phyloP scores from a whole-genome alignment of 805 yeast genomes.

The Myxozyma kluyveri region DNA sequence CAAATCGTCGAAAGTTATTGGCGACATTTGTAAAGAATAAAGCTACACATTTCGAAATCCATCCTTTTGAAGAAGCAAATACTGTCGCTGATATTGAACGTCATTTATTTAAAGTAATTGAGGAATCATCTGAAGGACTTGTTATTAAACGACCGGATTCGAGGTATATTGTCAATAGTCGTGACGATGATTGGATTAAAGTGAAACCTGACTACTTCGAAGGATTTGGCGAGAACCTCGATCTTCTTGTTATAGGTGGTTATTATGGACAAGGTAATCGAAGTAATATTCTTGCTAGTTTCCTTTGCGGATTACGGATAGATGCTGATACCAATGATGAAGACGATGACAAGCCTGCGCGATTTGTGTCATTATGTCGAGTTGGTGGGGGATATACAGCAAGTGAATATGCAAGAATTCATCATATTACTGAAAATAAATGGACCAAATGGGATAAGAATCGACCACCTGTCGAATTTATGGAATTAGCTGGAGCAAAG shows the following conservation, averaged over 20 bases:
- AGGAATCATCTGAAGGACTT: conserved; percentile 68
- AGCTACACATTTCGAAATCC: conserved; percentile 27
- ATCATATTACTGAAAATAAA: conserved; percentile 53
- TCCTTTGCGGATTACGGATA: conserved; percentile 66
- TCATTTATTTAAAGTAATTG: conserved; percentile 58
- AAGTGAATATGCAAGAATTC: conserved; percentile 59
- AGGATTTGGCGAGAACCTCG: conserved; percentile 83
- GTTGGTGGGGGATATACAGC: conserved; percentile 81
- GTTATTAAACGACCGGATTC: conserved; percentile 65
- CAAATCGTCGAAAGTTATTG: conserved; percentile 55
- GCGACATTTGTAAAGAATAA: conserved; percentile 41
- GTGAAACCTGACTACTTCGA: conserved; percentile 87
- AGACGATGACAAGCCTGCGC: conserved; percentile 41
- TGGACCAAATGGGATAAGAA: conserved; percentile 52
- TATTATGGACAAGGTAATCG: conserved; percentile 62
- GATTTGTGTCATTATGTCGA: conserved; percentile 65
- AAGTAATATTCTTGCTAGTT: conserved; percentile 46
- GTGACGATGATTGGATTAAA: conserved; percentile 75
- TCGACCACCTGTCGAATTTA: conserved; percentile 42
- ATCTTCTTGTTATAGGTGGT: conserved; percentile 74
- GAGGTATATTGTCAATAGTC: conserved; percentile 57
- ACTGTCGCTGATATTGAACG: conserved; percentile 53
- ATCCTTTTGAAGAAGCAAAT: conserved; percentile 41
- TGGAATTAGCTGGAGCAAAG: conserved; percentile 30
- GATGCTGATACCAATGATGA: conserved; percentile 39